Base-by-base conservation (phyloP, 2,329 filamentous ascomycete genomes). In the Aspergillus unguis region DNA sequence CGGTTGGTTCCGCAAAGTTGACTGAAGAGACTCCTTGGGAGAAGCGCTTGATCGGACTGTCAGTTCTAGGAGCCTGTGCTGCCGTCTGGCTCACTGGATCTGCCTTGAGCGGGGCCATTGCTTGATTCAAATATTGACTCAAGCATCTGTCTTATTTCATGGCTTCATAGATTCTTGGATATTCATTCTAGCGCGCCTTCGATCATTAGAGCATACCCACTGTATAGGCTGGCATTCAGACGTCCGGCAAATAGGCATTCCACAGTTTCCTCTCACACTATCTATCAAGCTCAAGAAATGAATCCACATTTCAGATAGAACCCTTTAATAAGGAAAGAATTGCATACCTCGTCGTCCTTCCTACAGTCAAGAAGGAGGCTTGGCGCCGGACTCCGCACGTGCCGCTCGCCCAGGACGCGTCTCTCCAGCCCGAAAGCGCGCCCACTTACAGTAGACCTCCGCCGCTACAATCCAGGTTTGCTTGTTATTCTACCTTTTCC, bases 21-120 rank as follows among this genome's bases (percentile, higher is more conserved):
- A 70, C 87, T 46, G 85, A 80, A 2, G 83, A 86, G 49, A 80
- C 85, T 32, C 80, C 82, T 50, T 87, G 85, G 82, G 86, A 83
- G 79, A 80, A 71, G 58, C 67, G 68, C 44, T 54, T 71, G 9
- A 60, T 71, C n/a, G 70, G 70, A 1, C 47, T 67, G 25, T 67
- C 67, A 35, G 65, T 71, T 23, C 50, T 72, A 33, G 66, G 67
- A 31, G 63, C 62, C 42, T 71, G 67, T 52, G 66, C 68, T 38
- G 69, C 69, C 32, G 57, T 68, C 32, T 72, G 70, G 70, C 53
- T 71, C 25, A 62, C 69, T 32, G 69, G 68, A 35, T 71, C 68
- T 28, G 62, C 69, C 31, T 52, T 71, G 35, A 66, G 68, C 53
- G 58, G 58, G 51, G 44, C 54, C 47, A 54, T 50, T 17, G 47